A percentile compares a stretch with the other conserved stretches of the same genome.
Conservation (phyloP, 2,329 filamentous ascomycete species). For the Lasiodiplodia hormozganensis region DNA sequence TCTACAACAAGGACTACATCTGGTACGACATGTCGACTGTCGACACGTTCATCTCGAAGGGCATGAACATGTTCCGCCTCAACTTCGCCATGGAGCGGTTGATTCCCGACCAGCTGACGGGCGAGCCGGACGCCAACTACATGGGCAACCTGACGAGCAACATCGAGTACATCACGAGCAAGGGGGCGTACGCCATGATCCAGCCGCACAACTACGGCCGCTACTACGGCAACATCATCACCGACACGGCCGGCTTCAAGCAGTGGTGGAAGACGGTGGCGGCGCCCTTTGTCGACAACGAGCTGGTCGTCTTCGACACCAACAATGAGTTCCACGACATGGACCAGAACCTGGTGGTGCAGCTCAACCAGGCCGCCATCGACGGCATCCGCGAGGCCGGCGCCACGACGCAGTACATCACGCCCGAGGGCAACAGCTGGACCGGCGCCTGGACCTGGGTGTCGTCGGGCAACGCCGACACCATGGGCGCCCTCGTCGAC, state of each 20-base stretch:
- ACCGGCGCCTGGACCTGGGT: conserved; percentile 58
- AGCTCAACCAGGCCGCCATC: conserved; percentile 57
- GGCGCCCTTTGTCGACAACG: conserved; percentile 48
- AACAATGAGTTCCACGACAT: conserved; percentile 58
- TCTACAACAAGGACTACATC: conserved; percentile 65
- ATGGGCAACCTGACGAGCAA: conserved; percentile 51
- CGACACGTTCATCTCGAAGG: conserved; percentile 58
- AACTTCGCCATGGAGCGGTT: conserved; percentile 67
- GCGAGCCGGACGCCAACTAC: conserved; percentile 52
- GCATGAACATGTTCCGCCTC: conserved; percentile 64
- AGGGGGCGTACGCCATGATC: conserved; percentile 57
- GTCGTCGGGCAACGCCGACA: conserved; percentile 53
- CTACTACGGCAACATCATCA: conserved; percentile 56
- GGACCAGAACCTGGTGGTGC: conserved; percentile 51
- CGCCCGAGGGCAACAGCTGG: conserved; percentile 64
- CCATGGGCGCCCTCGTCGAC: conserved; percentile 58
- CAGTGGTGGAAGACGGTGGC: conserved; percentile 54
- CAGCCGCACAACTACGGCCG: conserved; percentile 61
- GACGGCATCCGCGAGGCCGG: conserved; percentile 54
- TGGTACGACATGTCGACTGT: conserved; percentile 63
- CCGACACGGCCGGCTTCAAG: conserved; percentile 49
- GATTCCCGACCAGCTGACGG: conserved; percentile 57
- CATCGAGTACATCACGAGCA: conserved; percentile 56
- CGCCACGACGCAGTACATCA: conserved; percentile 62
- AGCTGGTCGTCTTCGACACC: conserved; percentile 54